These are phyloP conservation scores for Thelonectria olida DNA, from an alignment of 2,329 filamentous ascomycete species.

Conservation along the genomic window DNA sequence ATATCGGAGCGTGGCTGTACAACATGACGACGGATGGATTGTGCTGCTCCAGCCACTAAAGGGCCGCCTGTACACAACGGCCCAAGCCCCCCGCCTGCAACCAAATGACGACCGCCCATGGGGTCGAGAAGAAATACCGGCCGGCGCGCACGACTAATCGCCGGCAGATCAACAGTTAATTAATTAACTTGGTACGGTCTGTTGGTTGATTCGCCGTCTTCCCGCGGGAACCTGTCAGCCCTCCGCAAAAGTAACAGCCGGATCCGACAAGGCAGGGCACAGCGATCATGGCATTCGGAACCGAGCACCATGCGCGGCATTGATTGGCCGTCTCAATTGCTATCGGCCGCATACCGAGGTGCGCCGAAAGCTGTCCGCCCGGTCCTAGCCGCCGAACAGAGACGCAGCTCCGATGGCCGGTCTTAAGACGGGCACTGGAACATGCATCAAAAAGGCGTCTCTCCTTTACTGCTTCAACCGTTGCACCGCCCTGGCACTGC, in stretches of 20 bases:
- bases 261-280: conserved; percentile 10
- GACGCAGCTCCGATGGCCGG: conserved; percentile 16
- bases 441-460: conserved; percentile 2
- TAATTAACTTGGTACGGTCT: background rate
- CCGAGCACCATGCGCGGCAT: background rate
- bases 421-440: background rate
- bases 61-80: too few species aligned
- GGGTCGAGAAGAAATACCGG: background rate
- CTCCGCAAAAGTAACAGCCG: background rate
- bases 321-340: conserved; percentile 12
- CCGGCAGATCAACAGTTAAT: background rate
- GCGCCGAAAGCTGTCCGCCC: conserved; percentile 15
- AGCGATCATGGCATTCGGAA: background rate
- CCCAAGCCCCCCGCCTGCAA: too few species aligned
- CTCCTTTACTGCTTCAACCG: background rate
- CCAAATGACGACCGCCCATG: background rate
- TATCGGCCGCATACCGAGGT: conserved; percentile 10
- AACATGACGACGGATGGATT: background rate
- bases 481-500: conserved; percentile 8
- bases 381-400: conserved; percentile 19
- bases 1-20: background rate
- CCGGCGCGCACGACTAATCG: too few species aligned
- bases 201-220: background rate
- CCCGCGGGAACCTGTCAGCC: conserved; percentile 6
- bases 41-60: background rate